Conservation (phyloP, 768 basidiomycete genomes). For the Macrolepiota dolichaula region DNA sequence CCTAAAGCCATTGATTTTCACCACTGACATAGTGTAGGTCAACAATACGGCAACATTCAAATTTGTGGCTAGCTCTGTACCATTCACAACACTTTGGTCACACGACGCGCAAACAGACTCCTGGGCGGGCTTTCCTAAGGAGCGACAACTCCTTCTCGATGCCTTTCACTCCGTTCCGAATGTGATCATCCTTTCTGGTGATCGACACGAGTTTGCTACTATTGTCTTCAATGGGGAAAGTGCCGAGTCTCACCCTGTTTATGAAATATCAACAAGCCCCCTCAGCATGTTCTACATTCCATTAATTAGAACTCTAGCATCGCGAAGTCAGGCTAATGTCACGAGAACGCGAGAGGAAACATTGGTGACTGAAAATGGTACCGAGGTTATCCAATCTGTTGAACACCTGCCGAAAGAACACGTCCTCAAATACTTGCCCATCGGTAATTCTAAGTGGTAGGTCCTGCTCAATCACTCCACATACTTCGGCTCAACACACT, state of each 20-base stretch:
- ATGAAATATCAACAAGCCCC: conserved; percentile 70
- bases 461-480: conserved; percentile 10
- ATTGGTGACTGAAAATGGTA: conserved; percentile 22
- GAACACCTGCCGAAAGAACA: conserved; percentile 49
- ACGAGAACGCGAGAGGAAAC: conserved; percentile 27
- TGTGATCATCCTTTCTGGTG: conserved; percentile 66
- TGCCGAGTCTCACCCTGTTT: conserved; percentile 35
- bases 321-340: conserved; percentile 41
- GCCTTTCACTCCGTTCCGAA: conserved; percentile 67
- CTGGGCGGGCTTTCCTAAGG: conserved; percentile 62
- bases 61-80: conserved; percentile 72
- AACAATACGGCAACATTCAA: conserved; percentile 75
- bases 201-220: conserved; percentile 77
- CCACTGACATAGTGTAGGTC: conserved; percentile 32
- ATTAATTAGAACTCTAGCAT: conserved; percentile 48
- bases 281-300: conserved; percentile 70
- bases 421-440: conserved; percentile 56
- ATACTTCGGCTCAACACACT: background rate
- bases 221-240: conserved; percentile 51
- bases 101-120: conserved; percentile 61
- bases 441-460: conserved; percentile 68
- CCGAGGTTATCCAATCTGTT: conserved; percentile 18
- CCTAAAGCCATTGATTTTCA: background rate
- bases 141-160: conserved; percentile 55
- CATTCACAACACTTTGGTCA: conserved; percentile 71